Percentiles rank a stretch among this genome's conserved stretches.
Conservation (phyloP, 495 filamentous ascomycete genomes). For the Copromyces sp. region DNA sequence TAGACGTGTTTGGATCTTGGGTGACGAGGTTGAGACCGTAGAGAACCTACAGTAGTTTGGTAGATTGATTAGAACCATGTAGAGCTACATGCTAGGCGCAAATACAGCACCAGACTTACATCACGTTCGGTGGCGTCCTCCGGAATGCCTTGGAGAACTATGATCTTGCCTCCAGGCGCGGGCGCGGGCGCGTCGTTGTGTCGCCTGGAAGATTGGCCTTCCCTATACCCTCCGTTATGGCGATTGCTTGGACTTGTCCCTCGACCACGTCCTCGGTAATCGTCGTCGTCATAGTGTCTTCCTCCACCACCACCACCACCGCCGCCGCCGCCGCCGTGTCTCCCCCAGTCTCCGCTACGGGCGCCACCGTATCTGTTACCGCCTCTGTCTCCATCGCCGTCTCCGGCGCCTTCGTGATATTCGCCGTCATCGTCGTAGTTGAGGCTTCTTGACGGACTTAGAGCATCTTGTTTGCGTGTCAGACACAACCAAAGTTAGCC, state of each 20-base stretch:
- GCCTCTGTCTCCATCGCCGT: not conserved
- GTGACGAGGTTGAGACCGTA: conserved; percentile 24
- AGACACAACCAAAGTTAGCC: conserved; percentile 20
- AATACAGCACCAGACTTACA: conserved; percentile 5
- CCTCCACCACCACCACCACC: not conserved
- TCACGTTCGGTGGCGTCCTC: conserved; percentile 24
- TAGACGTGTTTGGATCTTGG: conserved; percentile 16
- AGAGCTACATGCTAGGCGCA: not conserved
- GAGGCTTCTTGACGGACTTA: conserved; percentile 14
- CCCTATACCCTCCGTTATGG: not conserved
- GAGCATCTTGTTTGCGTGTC: conserved; percentile 12
- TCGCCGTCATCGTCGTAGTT: conserved; percentile 24
- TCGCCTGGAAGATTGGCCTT: not conserved
- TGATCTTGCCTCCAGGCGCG: conserved; percentile 3
- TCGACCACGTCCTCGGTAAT: not conserved
- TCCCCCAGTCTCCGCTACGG: not conserved
- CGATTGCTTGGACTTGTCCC: not conserved
- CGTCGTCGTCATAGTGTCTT: not conserved
- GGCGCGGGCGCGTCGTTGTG: conserved; percentile 1
- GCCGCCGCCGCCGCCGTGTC: not conserved
- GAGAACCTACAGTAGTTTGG: conserved; percentile 11
- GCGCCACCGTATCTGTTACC: not conserved
- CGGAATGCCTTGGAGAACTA: conserved; percentile 18
- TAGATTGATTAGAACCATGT: not conserved
- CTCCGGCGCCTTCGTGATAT: not conserved